phyloP scores from a whole-genome alignment of 257 asterid genomes.

The Solanum tarijense region DNA sequence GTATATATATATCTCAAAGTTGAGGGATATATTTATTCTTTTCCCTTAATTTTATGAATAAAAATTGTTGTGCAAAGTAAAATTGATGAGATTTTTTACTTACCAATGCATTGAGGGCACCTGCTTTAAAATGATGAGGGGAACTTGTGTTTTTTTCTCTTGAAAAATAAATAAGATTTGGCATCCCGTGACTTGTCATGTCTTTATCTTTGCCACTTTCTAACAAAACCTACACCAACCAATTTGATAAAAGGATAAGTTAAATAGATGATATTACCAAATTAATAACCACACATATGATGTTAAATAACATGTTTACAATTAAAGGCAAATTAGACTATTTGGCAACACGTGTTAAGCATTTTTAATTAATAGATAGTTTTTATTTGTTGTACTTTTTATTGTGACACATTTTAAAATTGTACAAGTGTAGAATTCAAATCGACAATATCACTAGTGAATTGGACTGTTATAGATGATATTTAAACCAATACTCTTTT shows the following conservation, averaged over 20 bases:
- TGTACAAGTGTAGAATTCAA: too few relatives aligned
- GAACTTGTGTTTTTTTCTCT: constrained; percentile 42
- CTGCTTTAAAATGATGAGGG: constrained; percentile 68
- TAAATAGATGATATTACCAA: not conserved
- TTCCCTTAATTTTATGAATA: too few relatives aligned
- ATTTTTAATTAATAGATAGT: too few relatives aligned
- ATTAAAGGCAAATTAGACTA: not conserved
- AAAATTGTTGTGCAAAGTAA: not conserved
- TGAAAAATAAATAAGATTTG: constrained; percentile 54
- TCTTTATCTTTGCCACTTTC: constrained; percentile 31
- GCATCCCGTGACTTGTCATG: constrained; percentile 27
- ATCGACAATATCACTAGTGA: too few relatives aligned
- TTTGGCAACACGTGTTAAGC: not conserved
- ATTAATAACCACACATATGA: not conserved
- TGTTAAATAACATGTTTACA: not conserved
- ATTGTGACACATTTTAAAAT: too few relatives aligned
- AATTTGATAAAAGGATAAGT: not conserved
- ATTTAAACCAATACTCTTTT: too few relatives aligned
- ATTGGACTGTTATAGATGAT: too few relatives aligned
- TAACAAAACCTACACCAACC: constrained; percentile 27
- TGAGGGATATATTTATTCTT: not conserved
- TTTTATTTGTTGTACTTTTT: too few relatives aligned
- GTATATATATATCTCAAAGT: not conserved
- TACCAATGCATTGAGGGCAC: constrained; percentile 76
- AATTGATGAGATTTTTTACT: not conserved